Evolutionary conservation across 768 basidiomycete species (phyloP), one percentile per base, ranked within the genome.

Genomic region (Crepidotus variabilis): DNA sequence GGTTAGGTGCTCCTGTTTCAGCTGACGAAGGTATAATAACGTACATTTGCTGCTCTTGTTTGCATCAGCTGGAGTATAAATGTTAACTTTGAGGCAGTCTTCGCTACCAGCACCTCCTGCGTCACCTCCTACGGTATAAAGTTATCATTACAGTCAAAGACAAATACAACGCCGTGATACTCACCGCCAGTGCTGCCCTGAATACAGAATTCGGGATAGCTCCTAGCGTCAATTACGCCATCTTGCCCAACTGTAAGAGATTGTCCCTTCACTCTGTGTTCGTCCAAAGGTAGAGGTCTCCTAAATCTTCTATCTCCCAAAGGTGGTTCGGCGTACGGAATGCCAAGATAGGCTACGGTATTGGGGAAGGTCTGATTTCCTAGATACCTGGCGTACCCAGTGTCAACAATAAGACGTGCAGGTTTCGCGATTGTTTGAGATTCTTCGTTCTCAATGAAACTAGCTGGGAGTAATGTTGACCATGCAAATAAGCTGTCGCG

Each of bases 61-160:
- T 2, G 78, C 75, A 6, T 75, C 74, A 6, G 72, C 68, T 2
- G 86, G 85, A 9, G 81, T 68, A 55, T 86, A 87, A 11, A 88
- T 74, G 63, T 87, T 85, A n/a, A 86, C 70, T 49, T 86, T 86
- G 33, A 87, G 67, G 59, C 84, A 87, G 59, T 87, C 85, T 68
- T 87, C 85, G 45, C 78, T 80, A 10, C 86, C 85, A 11, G 83
- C 82, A 24, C 85, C 84, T 49, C 85, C 84, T 21, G 79, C 75
- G 61, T 84, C 84, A 8, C 79, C 80, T 18, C 47, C 80, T 84
- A 49, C 10, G 24, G 50, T 52, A 45, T 14, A 35, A 11, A 3
- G 11, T 20, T 16, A 43, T 52, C 47, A 52, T 46, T 28, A 8
- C 28, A 28, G 8, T 45, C 47, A 23, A 18, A 57, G 52, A 20